These are phyloP conservation scores for Gleditsia sinensis DNA, from an alignment of 306 rosid genomes.

Conservation along the genomic window DNA sequence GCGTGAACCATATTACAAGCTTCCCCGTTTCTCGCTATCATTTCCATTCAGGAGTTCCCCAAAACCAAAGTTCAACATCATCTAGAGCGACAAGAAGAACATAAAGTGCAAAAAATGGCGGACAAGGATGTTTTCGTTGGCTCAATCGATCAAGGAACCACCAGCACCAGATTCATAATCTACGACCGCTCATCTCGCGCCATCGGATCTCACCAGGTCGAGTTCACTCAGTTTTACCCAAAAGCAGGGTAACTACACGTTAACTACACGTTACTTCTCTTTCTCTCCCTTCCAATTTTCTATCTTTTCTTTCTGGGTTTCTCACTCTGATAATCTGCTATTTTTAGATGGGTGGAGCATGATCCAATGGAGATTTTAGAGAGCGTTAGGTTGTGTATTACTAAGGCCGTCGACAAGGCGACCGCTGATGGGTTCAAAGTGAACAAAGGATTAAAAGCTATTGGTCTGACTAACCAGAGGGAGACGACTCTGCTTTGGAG, in stretches of 20 bases:
- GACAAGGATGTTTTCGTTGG: conserved; percentile 56
- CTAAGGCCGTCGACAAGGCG: conserved; percentile 81
- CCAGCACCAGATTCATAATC: conserved; percentile 81
- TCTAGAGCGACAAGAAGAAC: background rate
- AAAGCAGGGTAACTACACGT: conserved; percentile 73
- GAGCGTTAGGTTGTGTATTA: conserved; percentile 68
- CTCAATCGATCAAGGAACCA: conserved; percentile 89
- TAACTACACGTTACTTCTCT: background rate
- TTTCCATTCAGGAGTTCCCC: too few relatives aligned
- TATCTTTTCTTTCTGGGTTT: background rate
- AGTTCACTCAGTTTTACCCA: conserved; percentile 87
- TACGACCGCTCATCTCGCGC: conserved; percentile 52
- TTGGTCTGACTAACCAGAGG: conserved; percentile 93
- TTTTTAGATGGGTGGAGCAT: conserved; percentile 90
- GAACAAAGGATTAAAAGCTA: conserved; percentile 70
- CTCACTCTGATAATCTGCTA: background rate
- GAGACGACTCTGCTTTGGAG: conserved; percentile 95
- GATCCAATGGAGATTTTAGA: conserved; percentile 88
- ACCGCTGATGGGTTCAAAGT: conserved; percentile 79
- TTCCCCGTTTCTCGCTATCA: too few relatives aligned
- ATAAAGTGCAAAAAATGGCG: conserved; percentile 36
- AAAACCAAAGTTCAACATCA: background rate
- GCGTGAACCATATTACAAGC: too few relatives aligned
- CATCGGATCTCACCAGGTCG: conserved; percentile 80
- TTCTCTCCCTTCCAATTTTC: background rate